A percentile compares a stretch with the other conserved stretches of the same genome.
These are phyloP conservation scores for Glebionis coronaria DNA, from an alignment of 129 eudicot genomes.

Conservation along the genomic window DNA sequence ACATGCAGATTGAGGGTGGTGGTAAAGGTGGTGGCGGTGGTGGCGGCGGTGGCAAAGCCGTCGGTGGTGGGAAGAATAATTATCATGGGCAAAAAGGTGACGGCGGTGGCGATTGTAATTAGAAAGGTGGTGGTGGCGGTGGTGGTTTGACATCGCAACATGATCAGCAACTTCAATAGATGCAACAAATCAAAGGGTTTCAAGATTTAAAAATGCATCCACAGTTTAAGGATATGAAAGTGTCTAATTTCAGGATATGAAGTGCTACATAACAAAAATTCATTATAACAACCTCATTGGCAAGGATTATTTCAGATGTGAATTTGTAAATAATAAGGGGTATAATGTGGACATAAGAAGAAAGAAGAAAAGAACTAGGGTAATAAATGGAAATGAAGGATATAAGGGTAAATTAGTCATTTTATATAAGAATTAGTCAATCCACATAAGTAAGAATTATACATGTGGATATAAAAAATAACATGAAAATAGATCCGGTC, in stretches of 20 bases:
- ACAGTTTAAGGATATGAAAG: slow-evolving; percentile 53
- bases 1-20: slow-evolving; percentile 45
- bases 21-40: slow-evolving; percentile 24
- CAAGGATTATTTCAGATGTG: no score
- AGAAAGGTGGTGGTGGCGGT: slow-evolving; percentile 29
- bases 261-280: no score
- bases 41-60: neutral
- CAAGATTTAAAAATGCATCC: slow-evolving; percentile 54
- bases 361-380: no score
- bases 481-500: no score
- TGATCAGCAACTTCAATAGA: slow-evolving; percentile 40
- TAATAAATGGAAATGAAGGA: no score
- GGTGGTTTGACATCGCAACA: slow-evolving; percentile 41
- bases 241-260: slow-evolving; percentile 40
- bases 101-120: slow-evolving; percentile 26
- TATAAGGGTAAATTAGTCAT: no score
- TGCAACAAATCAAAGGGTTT: slow-evolving; percentile 58
- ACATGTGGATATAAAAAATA: no score
- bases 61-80: slow-evolving; percentile 21
- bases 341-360: no score
- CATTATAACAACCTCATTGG: no score
- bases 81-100: slow-evolving; percentile 30
- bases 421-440: no score
- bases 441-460: no score
- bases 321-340: no score